Base-by-base conservation (phyloP, 2,329 filamentous ascomycete genomes). In the Scorias spongiosa region DNA sequence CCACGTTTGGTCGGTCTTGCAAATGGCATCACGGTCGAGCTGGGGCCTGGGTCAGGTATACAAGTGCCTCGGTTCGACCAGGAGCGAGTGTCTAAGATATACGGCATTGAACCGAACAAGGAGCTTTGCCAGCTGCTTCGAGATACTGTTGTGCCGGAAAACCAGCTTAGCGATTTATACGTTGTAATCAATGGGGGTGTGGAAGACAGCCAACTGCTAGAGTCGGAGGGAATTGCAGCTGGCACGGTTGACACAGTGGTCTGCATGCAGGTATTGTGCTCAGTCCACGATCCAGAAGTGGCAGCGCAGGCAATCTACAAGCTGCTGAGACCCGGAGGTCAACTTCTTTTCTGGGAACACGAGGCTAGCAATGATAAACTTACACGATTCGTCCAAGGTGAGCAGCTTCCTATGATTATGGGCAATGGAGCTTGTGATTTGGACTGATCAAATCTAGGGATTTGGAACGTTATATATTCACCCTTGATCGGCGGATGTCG, bases 261-360 rank as follows among this genome's bases (percentile, higher is more conserved):
- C 1, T 47, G 45, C 37, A 47, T 47, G 45, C 45, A 47, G 29
- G 45, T 47, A 5, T 29, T 47, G 15, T 47, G 45, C 28, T 47
- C 45, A 5, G 45, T 47, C 5, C 32, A 17, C 9, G 28, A 47
- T 37, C 30, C 42, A 9, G 36, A 14, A 9, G 29, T 15, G 11
- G 42, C 39, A 10, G 42, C 40, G 29, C 36, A 30, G 29, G 8
- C 20, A 26, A 41, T 41, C 2, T 43, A 44, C 15, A 39, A 17
- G 15, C 38, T 47, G 12, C 28, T 47, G 42, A 44, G 44, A 29
- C 42, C 45, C 14, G 45, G 45, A 10, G 42, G 45, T 3, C 40
- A 47, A 36, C 32, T 47, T 14, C 15, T 47, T 20, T 47, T 42
- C 26, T 47, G 45, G 45, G 42, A 47, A 36, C 45, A 47, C 14